Base-by-base conservation (phyloP, 495 filamentous ascomycete genomes). In the Bombardia bombarda region DNA sequence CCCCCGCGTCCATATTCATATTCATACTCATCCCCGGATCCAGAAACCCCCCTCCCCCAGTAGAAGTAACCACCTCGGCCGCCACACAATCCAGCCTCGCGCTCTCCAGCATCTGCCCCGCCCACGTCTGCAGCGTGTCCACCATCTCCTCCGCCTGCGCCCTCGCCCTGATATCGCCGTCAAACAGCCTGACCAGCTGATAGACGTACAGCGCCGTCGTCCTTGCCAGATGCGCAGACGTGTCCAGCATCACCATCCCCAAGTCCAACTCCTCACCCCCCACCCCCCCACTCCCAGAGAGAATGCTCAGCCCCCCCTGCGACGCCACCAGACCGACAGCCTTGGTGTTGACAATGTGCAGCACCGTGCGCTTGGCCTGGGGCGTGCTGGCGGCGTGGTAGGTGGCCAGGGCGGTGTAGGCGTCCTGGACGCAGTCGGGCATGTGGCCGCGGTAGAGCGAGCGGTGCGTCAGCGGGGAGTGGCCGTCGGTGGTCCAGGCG, bases 181-280 rank as follows among this genome's bases (percentile, higher is more conserved):
- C 75, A 47, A 78, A 78, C 14, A 83, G 60, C 9, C 70, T 63
- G 45, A 80, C 74, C 35, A 79, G 65, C 42, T 75, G 72, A 51
- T 70, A 76, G 4, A 70, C 51, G 9, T 74, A 49, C 22, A 78
- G 53, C 0, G 71, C 66, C 45, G 77, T 72, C 0, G 69, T 56
- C 2, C 64, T 49, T 2, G 69, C 61, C 3, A 78, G 60, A 25
- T 69, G 68, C 6, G 58, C 26, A 0, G 12, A 21, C 18, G 49
- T 49, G 23, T 41, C 42, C 12, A 54, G 32, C 2, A 44, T 17
- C 16, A 44, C 21, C 17, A 7, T 22, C n/a, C n/a, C n/a, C n/a
- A n/a, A n/a, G n/a, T n/a, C n/a, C n/a, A n/a, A n/a, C n/a, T n/a
- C n/a, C n/a, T n/a, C n/a, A n/a, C n/a, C n/a, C n/a, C n/a, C n/a